Base-by-base conservation (phyloP, 495 filamentous ascomycete genomes). In the Xylaria intraflava region DNA sequence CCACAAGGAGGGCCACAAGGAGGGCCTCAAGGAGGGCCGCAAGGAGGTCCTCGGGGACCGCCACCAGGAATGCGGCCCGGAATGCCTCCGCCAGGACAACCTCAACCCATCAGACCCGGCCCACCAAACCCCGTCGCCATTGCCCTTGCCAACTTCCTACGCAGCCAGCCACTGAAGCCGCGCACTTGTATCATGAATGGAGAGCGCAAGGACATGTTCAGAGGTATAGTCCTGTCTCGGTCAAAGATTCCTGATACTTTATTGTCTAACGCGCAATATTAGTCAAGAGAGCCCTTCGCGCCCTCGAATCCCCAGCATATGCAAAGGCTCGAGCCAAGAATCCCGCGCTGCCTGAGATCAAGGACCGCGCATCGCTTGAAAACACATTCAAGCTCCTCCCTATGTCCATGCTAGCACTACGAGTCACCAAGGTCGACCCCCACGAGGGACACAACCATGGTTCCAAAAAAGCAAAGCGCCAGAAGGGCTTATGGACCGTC, bases 281-380 rank as follows among this genome's bases (percentile, higher is more conserved):
- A 96, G 94, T 99, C 68, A 99, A 99, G 77, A 89, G 94, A 62
- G 94, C 94, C 29, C 84, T 99, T 51, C 87, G 94, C 58, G 92
- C 91, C 45, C 83, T 99, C 55, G 78, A 93, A 70, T 95, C 90
- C 36, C 84, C 86, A 51, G 88, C 83, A 45, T 99, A 99, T 69
- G 79, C 74, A 44, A 90, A 90, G 73, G 90, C 91, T 46, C 83
- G 83, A 57, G 83, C 81, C 59, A 96, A 96, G 78, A 93, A 95
- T 76, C 78, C 89, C 20, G 78, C 87, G 39, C 87, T 97, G 20
- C 94, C 94, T 12, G 83, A 88, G 46, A 87, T 96, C 64, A 91
- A 82, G 27, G 85, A 94, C 65, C 85, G 87, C 55, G 83, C 88
- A 30, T 86, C 87, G 14, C 88, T 92, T 49, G 88, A 96, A 72